phyloP scores from a whole-genome alignment of 495 filamentous ascomycete species.

The Penicillium bialowiezense region DNA sequence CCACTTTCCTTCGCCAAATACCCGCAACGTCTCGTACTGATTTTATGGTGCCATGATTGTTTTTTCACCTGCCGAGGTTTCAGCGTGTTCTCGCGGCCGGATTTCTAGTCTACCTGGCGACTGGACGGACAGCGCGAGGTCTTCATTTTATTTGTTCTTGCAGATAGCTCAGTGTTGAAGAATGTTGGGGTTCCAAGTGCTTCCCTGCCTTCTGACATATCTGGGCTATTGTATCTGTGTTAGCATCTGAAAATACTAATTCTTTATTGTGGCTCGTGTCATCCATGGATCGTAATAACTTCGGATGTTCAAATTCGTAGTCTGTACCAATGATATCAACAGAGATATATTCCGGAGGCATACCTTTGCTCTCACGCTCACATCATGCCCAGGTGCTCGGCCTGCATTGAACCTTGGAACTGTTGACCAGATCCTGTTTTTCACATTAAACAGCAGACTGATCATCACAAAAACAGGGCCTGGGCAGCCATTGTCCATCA shows the following conservation, averaged over 20 bases:
- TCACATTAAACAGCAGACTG: too few relatives aligned
- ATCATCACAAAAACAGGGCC: too few relatives aligned
- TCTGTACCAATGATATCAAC: too few relatives aligned
- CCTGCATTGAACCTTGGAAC: too few relatives aligned
- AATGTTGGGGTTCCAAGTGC: too few relatives aligned
- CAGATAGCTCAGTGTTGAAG: neutral
- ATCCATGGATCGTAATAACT: too few relatives aligned
- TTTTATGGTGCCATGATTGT: constrained; percentile 22
- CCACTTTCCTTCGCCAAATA: constrained; percentile 16
- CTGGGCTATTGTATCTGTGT: neutral
- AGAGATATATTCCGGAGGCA: too few relatives aligned
- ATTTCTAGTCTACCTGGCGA: neutral
- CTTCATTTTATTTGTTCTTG: neutral
- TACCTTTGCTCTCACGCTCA: too few relatives aligned
- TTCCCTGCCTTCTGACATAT: neutral
- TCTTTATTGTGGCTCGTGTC: too few relatives aligned
- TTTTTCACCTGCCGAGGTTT: constrained; percentile 18
- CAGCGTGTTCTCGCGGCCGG: constrained; percentile 12
- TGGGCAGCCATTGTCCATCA: too few relatives aligned
- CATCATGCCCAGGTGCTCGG: too few relatives aligned
- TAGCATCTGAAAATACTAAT: constrained; percentile 4
- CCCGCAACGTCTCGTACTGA: constrained; percentile 26
- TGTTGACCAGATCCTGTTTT: neutral
- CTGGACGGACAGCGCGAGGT: constrained; percentile 5
- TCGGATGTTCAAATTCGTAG: too few relatives aligned